phyloP scores from a whole-genome alignment of 2,329 filamentous ascomycete genomes.

The Aspergillus caelatus region DNA sequence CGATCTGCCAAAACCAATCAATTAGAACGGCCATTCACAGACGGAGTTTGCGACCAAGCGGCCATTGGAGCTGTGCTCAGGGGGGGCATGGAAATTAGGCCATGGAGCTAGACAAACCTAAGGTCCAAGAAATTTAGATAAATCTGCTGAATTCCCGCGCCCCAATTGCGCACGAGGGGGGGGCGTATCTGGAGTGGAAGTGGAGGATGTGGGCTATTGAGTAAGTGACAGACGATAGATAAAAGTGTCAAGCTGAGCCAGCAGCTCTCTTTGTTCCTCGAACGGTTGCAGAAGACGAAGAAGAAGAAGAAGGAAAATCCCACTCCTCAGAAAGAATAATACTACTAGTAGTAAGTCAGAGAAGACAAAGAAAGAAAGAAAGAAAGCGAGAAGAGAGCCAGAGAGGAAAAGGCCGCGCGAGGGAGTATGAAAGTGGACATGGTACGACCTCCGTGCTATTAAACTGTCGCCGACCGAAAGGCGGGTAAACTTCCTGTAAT shows the following conservation, averaged over 20 bases:
- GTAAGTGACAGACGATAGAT: conserved; percentile 7
- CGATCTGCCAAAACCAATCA: conserved; percentile 31
- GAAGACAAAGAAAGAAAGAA: conserved; percentile 18
- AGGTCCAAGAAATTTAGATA: conserved; percentile 9
- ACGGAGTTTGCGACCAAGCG: conserved; percentile 16
- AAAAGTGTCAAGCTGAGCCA: conserved; percentile 19
- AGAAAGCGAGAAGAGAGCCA: conserved; percentile 14
- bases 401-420: conserved; percentile 1
- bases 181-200: conserved; percentile 4
- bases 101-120: conserved; percentile 12
- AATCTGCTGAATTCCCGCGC: conserved; percentile 1
- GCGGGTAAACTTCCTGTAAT: conserved; percentile 11
- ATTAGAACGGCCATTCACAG: conserved; percentile 23
- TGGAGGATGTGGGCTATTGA: background rate
- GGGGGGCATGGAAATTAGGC: conserved; percentile 7
- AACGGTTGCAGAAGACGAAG: background rate
- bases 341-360: background rate
- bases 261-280: conserved; percentile 19
- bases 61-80: conserved; percentile 19
- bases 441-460: conserved; percentile 16
- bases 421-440: conserved; percentile 9
- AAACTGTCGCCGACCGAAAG: conserved; percentile 22
- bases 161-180: background rate
- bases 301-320: background rate
- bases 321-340: background rate